These are phyloP conservation scores for Macadamia integrifolia DNA, from an alignment of 164 flowering plant genomes.

Conservation along the genomic window DNA sequence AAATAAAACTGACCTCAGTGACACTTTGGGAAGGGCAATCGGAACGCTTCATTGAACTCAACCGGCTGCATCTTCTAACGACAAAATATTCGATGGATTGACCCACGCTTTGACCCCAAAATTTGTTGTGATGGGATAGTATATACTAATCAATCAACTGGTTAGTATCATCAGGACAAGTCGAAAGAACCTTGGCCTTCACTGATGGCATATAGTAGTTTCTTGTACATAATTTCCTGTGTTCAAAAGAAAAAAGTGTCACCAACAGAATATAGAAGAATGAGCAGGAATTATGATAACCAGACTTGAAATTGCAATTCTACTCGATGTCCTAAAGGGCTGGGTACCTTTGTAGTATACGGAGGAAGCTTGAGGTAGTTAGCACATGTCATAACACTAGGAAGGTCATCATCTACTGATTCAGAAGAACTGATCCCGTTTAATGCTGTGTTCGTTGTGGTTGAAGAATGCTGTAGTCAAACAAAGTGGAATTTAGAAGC, in stretches of 20 bases:
- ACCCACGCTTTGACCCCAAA: background rate
- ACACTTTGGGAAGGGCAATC: slow-evolving; percentile 1
- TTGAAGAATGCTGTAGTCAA: slow-evolving; percentile 70
- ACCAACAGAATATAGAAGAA: background rate
- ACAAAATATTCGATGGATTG: slow-evolving; percentile 18
- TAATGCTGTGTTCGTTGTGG: slow-evolving; percentile 36
- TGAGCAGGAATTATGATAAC: background rate
- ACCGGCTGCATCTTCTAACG: slow-evolving; percentile 11
- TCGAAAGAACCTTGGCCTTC: slow-evolving; percentile 99
- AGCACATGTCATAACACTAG: slow-evolving; percentile 99
- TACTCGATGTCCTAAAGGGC: background rate
- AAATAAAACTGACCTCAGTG: slow-evolving; percentile 15
- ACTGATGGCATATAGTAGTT: slow-evolving; percentile 80
- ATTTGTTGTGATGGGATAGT: background rate
- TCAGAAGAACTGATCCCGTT: slow-evolving; percentile 70
- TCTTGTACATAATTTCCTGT: slow-evolving; percentile 96
- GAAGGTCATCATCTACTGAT: slow-evolving; percentile 91
- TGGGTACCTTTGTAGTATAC: slow-evolving; percentile 85
- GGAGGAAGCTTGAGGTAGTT: slow-evolving; percentile 99
- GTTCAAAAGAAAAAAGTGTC: background rate
- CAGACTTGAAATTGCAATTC: background rate
- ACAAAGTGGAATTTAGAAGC: background rate
- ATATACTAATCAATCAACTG: background rate
- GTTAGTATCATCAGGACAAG: slow-evolving; percentile 58
- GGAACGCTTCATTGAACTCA: slow-evolving; percentile 17